A percentile compares a stretch with the other conserved stretches of the same genome.
Conservation (phyloP, 2,329 filamentous ascomycete genomes). For the Aspergillus sclerotialis region DNA sequence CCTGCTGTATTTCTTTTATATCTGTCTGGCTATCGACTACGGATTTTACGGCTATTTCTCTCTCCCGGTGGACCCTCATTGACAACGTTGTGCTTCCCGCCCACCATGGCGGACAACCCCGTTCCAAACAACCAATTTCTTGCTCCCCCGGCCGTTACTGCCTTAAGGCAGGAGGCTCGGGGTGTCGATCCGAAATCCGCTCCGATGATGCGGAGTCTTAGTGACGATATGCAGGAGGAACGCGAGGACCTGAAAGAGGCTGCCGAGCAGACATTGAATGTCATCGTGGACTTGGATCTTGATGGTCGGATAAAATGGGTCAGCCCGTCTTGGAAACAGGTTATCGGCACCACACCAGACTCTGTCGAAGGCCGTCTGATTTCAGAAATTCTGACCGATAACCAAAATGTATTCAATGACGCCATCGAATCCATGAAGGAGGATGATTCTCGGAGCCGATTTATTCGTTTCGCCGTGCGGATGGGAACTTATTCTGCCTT, state of each 20-base stretch:
- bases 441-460: slow-evolving; percentile 87
- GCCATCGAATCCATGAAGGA: slow-evolving; percentile 82
- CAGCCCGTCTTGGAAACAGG: slow-evolving; percentile 90
- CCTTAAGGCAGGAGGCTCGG: slow-evolving; percentile 38
- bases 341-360: slow-evolving; percentile 72
- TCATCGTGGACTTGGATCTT: slow-evolving; percentile 88
- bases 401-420: slow-evolving; percentile 72
- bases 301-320: slow-evolving; percentile 92
- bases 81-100: slow-evolving; percentile 10
- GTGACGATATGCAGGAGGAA: slow-evolving; percentile 86
- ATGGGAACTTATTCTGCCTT: slow-evolving; percentile 65
- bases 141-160: slow-evolving; percentile 37
- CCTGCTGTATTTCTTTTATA: slow-evolving; percentile 22
- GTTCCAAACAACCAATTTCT: slow-evolving; percentile 31
- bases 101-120: slow-evolving; percentile 38
- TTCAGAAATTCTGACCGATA: slow-evolving; percentile 71
- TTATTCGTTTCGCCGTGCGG: slow-evolving; percentile 71
- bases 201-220: slow-evolving; percentile 59
- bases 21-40: slow-evolving; percentile 4
- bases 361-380: slow-evolving; percentile 70
- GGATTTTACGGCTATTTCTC: slow-evolving; percentile 3
- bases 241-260: slow-evolving; percentile 90
- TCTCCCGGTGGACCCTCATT: slow-evolving; percentile 5
- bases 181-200: slow-evolving; percentile 25
- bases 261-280: slow-evolving; percentile 91